Evolutionary conservation across 129 eudicot species (phyloP), one percentile per base, ranked within the genome.

Genomic region (Helichrysum umbraculigerum): DNA sequence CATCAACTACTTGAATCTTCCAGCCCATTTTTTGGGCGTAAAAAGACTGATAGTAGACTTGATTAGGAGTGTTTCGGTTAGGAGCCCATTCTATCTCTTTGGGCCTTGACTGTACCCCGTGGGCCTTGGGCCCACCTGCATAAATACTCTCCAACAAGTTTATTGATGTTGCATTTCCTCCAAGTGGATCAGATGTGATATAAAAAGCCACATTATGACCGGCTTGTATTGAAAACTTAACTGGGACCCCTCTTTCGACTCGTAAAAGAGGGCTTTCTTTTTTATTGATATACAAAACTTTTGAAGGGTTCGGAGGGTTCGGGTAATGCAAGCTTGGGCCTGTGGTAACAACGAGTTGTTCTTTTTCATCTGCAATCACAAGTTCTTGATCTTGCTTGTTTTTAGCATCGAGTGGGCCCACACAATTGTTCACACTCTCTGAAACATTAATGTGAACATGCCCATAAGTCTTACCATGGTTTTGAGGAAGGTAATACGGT

Each of bases 1-100:
- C 98, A 85, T 93, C 98, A 66, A 93, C 98, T 63, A 93, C 93
- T 79, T 88, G 90, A 75, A 93, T 85, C 76, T 85, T 91, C 98
- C 98, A 93, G 57, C 98, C 96, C 98, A 93, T 93, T 72, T 93
- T 93, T 64, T 81, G 84, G 21, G 79, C 76, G 59, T 51, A 93
- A 84, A 87, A 75, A 73, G 97, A 88, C 44, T 93, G 98, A 75
- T 93, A 93, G 79, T 86, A 93, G 73, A 91, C 90, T 32, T 66
- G 81, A 83, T 89, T 90, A 0, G 98, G 98, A 16, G 91, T 93
- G 74, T 93, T 93, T 63, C 98, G 86, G 66, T 86, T 80, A 59
- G 98, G 98, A 14, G 96, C 80, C 98, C 98, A 93, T 62, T 61
- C 66, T 71, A 93, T 74, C 37, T 82, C 90, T 21, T 83, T 71